These are phyloP conservation scores for Globisporangium barbulae DNA, from an alignment of 352 stramenopile genomes.

Conservation along the genomic window DNA sequence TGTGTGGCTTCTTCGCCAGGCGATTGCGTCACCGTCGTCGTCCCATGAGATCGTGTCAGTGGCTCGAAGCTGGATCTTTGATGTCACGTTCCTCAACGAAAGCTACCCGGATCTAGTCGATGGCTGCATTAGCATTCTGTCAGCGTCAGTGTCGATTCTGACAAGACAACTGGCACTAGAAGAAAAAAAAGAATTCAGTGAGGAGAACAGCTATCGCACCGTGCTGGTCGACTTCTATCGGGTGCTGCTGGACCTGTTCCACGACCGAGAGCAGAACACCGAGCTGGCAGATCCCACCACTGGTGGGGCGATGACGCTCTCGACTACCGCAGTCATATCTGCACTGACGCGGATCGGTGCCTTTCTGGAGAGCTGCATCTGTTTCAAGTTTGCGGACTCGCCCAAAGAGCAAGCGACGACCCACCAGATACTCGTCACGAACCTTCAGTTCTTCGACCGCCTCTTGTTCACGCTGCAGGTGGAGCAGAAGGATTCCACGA, in stretches of 20 bases:
- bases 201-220: slow-evolving; percentile 5
- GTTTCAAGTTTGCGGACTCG: neutral
- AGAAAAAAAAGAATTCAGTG: slow-evolving; percentile 3
- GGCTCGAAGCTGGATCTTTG: slow-evolving; percentile 57
- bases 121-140: slow-evolving; percentile 29
- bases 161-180: slow-evolving; percentile 9
- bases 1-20: slow-evolving; percentile 31
- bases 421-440: slow-evolving; percentile 19
- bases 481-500: slow-evolving; percentile 10
- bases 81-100: slow-evolving; percentile 45
- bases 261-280: slow-evolving; percentile 31
- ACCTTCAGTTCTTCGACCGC: slow-evolving; percentile 48
- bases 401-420: slow-evolving; percentile 4
- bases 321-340: slow-evolving; percentile 15
- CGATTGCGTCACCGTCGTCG: neutral
- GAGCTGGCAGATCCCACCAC: slow-evolving; percentile 32
- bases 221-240: slow-evolving; percentile 25
- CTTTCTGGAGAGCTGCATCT: slow-evolving; percentile 27
- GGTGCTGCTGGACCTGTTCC: slow-evolving; percentile 34
- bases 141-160: slow-evolving; percentile 21
- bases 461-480: slow-evolving; percentile 44
- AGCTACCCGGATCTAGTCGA: slow-evolving; percentile 22
- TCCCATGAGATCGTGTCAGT: neutral
- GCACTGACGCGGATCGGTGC: slow-evolving; percentile 25
- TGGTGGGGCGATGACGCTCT: slow-evolving; percentile 29